Percentiles rank a stretch among this genome's conserved stretches.
phyloP scores from a whole-genome alignment of 2,329 filamentous ascomycete genomes.

The Xylaria sp. region DNA sequence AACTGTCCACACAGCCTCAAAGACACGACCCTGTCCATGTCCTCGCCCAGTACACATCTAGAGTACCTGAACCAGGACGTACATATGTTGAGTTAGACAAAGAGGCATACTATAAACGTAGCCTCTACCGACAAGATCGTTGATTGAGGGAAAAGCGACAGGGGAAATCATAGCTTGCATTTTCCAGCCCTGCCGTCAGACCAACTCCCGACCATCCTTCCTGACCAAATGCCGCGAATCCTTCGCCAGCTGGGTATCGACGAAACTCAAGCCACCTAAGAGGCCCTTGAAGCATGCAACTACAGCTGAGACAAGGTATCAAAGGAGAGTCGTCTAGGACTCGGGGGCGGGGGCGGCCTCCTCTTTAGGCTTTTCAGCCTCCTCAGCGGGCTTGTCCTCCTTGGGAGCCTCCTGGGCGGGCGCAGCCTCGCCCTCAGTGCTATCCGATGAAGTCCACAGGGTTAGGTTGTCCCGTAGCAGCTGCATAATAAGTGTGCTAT shows the following conservation, averaged over 20 bases:
- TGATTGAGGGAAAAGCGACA: constrained; percentile 44
- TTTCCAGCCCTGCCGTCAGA: constrained; percentile 50
- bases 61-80: constrained; percentile 41
- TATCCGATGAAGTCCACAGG: constrained; percentile 96
- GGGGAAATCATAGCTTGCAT: constrained; percentile 47
- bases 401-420: constrained; percentile 65
- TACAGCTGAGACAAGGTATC: constrained; percentile 54
- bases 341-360: constrained; percentile 62
- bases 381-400: constrained; percentile 67
- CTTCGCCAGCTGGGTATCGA: constrained; percentile 50
- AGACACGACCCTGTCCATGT: constrained; percentile 42
- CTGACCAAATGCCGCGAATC: constrained; percentile 49
- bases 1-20: constrained; percentile 47
- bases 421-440: constrained; percentile 77
- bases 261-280: constrained; percentile 44
- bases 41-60: constrained; percentile 44
- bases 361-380: constrained; percentile 67
- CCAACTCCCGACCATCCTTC: constrained; percentile 49
- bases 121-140: constrained; percentile 45
- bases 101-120: constrained; percentile 44
- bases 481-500: constrained; percentile 99
- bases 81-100: constrained; percentile 46
- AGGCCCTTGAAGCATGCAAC: constrained; percentile 44
- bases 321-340: constrained; percentile 60
- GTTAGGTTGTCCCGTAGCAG: constrained; percentile 97